Evolutionary conservation across 163 green algal genomes (phyloP), one percentile per base, ranked within the genome.

Genomic region (Chlorella variabilis): DNA sequence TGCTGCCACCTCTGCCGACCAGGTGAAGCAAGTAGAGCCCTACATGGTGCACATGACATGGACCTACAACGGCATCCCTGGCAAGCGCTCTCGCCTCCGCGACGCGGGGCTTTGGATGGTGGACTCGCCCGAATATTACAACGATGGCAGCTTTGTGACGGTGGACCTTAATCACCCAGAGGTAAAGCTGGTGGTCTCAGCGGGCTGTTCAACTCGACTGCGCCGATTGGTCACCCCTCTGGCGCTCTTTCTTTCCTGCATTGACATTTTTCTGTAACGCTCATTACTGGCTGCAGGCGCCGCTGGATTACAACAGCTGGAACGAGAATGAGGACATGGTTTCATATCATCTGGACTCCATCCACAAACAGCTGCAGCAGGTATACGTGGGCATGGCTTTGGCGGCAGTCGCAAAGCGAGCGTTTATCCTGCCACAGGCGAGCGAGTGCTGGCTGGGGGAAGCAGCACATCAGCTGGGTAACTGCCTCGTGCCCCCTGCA

Each of bases 71-170:
- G 74, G 74, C 41, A n/a, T 78, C 42, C 27, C 33, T 9, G 66
- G 58, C 48, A 82, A 79, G 58, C 56, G 68, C 36, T 54, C 79
- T 29, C 81, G 81, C 9, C 54, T 82, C 54, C 56, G 81, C 5
- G 73, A 82, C 38, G 36, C 56, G 29, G 63, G 56, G 13, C 68
- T 79, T 29, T 86, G 73, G 81, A 4, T 79, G 36, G 81, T 82
- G 25, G 61, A 71, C 17, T 39, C 51, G 1, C n/a, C 31, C 4
- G 39, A 20, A 4, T 67, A 78, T 48, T 78, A 78, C 49, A 8
- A 20, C 3, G 4, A 49, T 20, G 49, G 49, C 34, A 31, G 15
- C 49, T 78, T 78, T 67, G 48, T 78, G 31, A 51, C 71, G 1
- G 71, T 78, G 48, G 71, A 78, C 33, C 34, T 78, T 18, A 31